phyloP scores from a whole-genome alignment of 2,329 filamentous ascomycete species.

The Fonsecaea pedrosoi region DNA sequence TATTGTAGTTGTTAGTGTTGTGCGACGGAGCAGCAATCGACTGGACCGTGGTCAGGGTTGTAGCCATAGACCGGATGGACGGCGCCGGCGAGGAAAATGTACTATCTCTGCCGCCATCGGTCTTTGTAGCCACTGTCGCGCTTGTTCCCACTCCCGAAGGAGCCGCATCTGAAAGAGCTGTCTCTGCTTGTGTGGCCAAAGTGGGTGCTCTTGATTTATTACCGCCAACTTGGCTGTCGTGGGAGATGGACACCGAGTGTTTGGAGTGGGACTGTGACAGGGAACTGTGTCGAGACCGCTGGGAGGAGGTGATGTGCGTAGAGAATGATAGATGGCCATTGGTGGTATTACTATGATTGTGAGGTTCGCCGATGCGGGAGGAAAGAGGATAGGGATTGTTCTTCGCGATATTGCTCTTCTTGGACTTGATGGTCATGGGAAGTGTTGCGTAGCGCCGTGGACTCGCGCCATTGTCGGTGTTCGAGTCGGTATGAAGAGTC shows the following conservation, averaged over 20 bases:
- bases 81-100: slow-evolving; percentile 71
- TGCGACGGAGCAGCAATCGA: slow-evolving; percentile 62
- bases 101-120: slow-evolving; percentile 71
- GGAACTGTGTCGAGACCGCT: slow-evolving; percentile 64
- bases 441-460: slow-evolving; percentile 35
- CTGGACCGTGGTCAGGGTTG: slow-evolving; percentile 71
- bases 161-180: slow-evolving; percentile 73
- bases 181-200: slow-evolving; percentile 81
- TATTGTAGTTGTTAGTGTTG: slow-evolving; percentile 46
- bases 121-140: slow-evolving; percentile 65
- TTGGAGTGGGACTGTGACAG: slow-evolving; percentile 61
- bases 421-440: slow-evolving; percentile 45
- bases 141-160: slow-evolving; percentile 83
- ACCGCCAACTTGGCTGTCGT: slow-evolving; percentile 60
- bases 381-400: slow-evolving; percentile 95
- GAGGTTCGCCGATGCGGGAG: slow-evolving; percentile 50
- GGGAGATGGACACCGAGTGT: slow-evolving; percentile 67
- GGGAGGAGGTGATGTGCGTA: slow-evolving; percentile 54
- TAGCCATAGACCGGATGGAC: slow-evolving; percentile 69
- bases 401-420: slow-evolving; percentile 69
- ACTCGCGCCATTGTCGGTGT: slow-evolving; percentile 38
- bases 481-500: slow-evolving; percentile 66
- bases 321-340: slow-evolving; percentile 62
- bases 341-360: slow-evolving; percentile 48
- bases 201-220: slow-evolving; percentile 79